Evolutionary conservation across 257 asterid species (phyloP), one percentile per base, ranked within the genome.

Genomic region (Prunella vulgaris): DNA sequence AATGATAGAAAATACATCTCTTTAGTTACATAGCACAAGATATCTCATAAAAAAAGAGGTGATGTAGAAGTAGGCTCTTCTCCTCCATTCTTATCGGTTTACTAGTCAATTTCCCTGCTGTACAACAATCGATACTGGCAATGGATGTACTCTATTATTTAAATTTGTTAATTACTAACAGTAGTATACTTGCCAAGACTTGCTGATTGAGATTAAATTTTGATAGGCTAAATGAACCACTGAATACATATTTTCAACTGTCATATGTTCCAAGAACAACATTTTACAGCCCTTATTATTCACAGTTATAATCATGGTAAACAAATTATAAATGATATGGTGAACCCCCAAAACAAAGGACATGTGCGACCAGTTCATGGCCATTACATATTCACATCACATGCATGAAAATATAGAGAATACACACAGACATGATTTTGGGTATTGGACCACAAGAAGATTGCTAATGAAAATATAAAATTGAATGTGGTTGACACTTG

Each of bases 221-320:
- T 56, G 49, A 52, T 7, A n/a, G 59, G 9, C 57, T 20, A 37
- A 27, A 64, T 44, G 66, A 60, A 51, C 53, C 53, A 15, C 9
- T 7, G 32, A 24, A 56, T 32, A 27, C n/a, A 35, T 51, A 51
- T 13, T 57, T 40, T 30, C n/a, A 33, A 57, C 37, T n/a, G n/a
- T n/a, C 58, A 44, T 20, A 42, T 53, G 38, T 46, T 32, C 10
- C 37, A 21, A 57, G 35, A 25, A 20, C n/a, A 59, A 66, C 20
- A 66, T 21, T 21, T 54, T 56, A 12, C 32, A 44, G 18, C 33
- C 42, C 61, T 59, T 54, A 30, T 27, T 30, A 69, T 56, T 68
- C 69, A 71, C 1, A 60, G 25, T 42, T 10, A 49, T 32, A 25
- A 8, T 35, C 75, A 68, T 56, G 48, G 66, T 37, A 46, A 49